These are phyloP conservation scores for Carex littledalei DNA, from an alignment of 176 grass and related monocot genomes.

Conservation along the genomic window DNA sequence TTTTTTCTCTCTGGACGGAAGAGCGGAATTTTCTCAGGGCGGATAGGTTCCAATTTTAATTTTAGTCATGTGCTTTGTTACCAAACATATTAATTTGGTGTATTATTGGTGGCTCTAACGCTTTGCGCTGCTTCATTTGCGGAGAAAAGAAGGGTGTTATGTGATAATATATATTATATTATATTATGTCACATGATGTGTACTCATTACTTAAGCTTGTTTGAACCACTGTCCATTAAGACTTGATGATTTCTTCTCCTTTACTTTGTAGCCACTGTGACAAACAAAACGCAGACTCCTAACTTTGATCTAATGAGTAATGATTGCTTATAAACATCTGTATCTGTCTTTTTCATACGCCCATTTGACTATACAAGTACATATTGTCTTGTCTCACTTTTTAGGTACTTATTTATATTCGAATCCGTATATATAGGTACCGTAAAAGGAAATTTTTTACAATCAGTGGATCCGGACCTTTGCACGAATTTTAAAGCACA, in stretches of 20 bases:
- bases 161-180: not conserved
- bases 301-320: not conserved
- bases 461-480: too few relatives aligned
- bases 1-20: too few relatives aligned
- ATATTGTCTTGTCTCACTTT: not conserved
- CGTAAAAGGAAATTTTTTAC: too few relatives aligned
- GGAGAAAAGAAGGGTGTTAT: constrained; percentile 20
- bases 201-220: constrained; percentile 7
- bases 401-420: not conserved
- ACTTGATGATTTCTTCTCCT: not conserved
- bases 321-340: constrained; percentile 4
- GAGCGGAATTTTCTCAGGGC: too few relatives aligned
- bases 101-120: not conserved
- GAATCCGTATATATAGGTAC: too few relatives aligned
- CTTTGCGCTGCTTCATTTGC: constrained; percentile 21
- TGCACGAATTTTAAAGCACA: too few relatives aligned
- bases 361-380: not conserved
- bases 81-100: not conserved
- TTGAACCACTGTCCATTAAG: constrained; percentile 1
- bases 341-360: not conserved
- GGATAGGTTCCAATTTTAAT: not conserved
- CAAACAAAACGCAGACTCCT: constrained; percentile 9
- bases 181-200: not conserved
- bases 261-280: not conserved
- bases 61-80: not conserved